These are phyloP conservation scores for Vaccinium macrocarpon DNA, from an alignment of 148 eudicot genomes.

Conservation along the genomic window DNA sequence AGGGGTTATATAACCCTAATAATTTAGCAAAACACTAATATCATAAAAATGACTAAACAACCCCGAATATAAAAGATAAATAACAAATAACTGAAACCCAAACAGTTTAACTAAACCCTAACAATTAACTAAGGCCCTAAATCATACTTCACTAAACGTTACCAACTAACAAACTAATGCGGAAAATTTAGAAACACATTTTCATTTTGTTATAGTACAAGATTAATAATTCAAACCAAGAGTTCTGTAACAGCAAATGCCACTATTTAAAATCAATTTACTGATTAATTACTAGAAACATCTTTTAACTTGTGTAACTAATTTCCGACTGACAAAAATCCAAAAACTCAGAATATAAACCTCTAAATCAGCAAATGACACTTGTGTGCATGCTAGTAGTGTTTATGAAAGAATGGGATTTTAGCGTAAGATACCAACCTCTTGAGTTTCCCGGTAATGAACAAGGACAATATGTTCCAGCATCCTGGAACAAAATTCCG, in stretches of 20 bases:
- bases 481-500: slow-evolving; percentile 46
- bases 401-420: not conserved
- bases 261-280: not conserved
- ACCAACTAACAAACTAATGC: not conserved
- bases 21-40: too few species aligned
- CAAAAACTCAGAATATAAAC: not conserved
- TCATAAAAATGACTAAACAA: too few species aligned
- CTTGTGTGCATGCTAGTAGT: not conserved
- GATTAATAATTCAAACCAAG: too few species aligned
- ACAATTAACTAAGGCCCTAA: too few species aligned
- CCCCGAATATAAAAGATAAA: too few species aligned
- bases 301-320: not conserved
- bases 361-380: not conserved
- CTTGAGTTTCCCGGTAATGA: slow-evolving; percentile 96
- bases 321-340: not conserved
- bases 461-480: slow-evolving; percentile 93
- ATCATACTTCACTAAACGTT: not conserved
- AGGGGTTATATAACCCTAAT: too few species aligned
- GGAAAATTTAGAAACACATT: not conserved
- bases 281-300: not conserved
- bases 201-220: not conserved
- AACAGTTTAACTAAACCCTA: too few species aligned
- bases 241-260: not conserved
- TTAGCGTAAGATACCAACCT: slow-evolving; percentile 46
- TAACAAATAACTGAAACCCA: too few species aligned